These are phyloP conservation scores for Lactifluus hygrophoroides DNA, from an alignment of 768 basidiomycete genomes.

Conservation along the genomic window DNA sequence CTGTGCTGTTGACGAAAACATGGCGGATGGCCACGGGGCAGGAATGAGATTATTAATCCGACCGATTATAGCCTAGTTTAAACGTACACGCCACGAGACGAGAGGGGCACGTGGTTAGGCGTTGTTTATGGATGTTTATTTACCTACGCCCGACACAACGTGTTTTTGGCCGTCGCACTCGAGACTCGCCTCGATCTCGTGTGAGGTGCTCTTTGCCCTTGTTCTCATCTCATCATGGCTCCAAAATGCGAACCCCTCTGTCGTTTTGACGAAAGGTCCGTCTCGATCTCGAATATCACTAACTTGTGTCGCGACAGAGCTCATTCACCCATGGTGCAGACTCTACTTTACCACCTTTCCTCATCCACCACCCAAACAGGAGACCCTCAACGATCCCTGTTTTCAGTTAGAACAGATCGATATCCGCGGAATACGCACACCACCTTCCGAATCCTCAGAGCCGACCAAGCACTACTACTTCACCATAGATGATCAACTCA, in stretches of 20 bases:
- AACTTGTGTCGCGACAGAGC: background rate
- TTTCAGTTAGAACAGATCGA: constrained; percentile 49
- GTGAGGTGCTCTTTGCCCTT: background rate
- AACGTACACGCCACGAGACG: background rate
- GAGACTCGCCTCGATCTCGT: background rate
- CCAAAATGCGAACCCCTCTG: constrained; percentile 66
- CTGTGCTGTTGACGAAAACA: constrained; percentile 49
- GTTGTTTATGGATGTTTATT: constrained; percentile 17
- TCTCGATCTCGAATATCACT: constrained; percentile 8
- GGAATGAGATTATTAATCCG: constrained; percentile 22
- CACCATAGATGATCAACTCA: constrained; percentile 85
- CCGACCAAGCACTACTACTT: constrained; percentile 83
- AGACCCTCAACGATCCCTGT: constrained; percentile 52
- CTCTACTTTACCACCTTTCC: constrained; percentile 88
- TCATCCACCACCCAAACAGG: constrained; percentile 58
- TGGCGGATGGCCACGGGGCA: constrained; percentile 69
- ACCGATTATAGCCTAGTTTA: no score
- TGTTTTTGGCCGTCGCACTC: background rate
- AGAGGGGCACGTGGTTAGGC: background rate
- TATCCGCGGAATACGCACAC: constrained; percentile 50
- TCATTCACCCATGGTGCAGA: constrained; percentile 25
- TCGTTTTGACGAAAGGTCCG: constrained; percentile 69
- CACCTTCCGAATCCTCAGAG: constrained; percentile 60
- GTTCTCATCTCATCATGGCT: constrained; percentile 27
- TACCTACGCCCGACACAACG: background rate